Evolutionary conservation across 805 yeast species (phyloP).

Genomic region (Wickerhamia fluorescens): DNA sequence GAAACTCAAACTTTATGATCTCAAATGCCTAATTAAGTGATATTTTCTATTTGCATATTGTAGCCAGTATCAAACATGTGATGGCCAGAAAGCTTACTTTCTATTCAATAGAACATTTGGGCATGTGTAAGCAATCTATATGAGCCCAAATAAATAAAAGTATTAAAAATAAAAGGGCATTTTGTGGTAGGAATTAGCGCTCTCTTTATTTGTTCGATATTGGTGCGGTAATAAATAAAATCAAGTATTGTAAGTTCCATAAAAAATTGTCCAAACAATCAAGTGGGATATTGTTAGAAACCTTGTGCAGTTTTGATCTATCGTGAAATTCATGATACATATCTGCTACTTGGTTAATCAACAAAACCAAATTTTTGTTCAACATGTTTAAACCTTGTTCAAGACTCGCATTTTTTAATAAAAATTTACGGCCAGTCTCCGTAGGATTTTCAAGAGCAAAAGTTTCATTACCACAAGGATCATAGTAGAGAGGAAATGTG

Average conservation of each 20-base stretch:
- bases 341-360: conserved; percentile 17
- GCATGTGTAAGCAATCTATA: too few species aligned
- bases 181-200: too few species aligned
- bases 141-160: too few species aligned
- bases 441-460: conserved; percentile 2
- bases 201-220: too few species aligned
- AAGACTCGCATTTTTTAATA: conserved; percentile 17
- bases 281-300: conserved; percentile 19
- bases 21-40: too few species aligned
- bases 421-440: conserved; percentile 2
- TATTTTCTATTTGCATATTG: too few species aligned
- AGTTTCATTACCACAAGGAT: conserved; percentile 13
- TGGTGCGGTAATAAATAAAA: conserved; percentile 29
- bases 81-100: too few species aligned
- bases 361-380: conserved; percentile 21
- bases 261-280: conserved; percentile 35
- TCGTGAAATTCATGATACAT: conserved; percentile 8
- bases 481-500: conserved; percentile 25
- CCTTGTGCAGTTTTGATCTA: conserved; percentile 3
- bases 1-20: too few species aligned
- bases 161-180: too few species aligned
- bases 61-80: too few species aligned
- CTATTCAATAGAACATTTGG: too few species aligned
- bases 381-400: conserved; percentile 28
- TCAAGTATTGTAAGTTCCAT: conserved; percentile 33